phyloP scores from a whole-genome alignment of 495 filamentous ascomycete species.

The Letharia columbiana region DNA sequence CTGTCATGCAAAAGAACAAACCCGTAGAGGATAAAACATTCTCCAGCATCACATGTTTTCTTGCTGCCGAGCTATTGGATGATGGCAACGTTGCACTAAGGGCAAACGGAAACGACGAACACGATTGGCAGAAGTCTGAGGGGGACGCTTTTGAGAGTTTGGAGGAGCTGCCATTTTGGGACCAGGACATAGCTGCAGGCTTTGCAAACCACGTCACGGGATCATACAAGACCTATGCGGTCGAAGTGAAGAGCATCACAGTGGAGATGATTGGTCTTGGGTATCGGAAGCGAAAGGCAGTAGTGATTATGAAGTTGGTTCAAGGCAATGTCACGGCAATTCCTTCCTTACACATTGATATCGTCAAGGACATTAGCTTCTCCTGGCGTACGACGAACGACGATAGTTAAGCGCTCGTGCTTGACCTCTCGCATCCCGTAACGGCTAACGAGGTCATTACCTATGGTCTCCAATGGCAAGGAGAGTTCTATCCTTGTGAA shows the following conservation, averaged over 20 bases:
- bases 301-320: neutral
- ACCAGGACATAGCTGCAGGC: neutral
- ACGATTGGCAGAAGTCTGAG: neutral
- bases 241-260: neutral
- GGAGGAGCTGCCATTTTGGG: neutral
- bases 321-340: neutral
- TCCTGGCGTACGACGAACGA: neutral
- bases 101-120: neutral
- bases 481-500: too few relatives aligned
- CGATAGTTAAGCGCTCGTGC: neutral
- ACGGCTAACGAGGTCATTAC: neutral
- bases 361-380: neutral
- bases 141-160: neutral
- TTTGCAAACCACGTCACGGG: neutral
- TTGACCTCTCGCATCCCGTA: neutral
- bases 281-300: neutral
- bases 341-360: neutral
- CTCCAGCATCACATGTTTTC: neutral
- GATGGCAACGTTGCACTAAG: neutral
- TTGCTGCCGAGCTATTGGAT: neutral
- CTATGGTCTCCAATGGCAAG: neutral
- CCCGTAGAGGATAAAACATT: neutral
- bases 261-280: neutral
- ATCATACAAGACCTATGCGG: neutral
- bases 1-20: neutral